Percentiles rank a stretch among this genome's conserved stretches.
Conservation (phyloP, 257 asterid species). For the Craterostigma plantagineum region DNA sequence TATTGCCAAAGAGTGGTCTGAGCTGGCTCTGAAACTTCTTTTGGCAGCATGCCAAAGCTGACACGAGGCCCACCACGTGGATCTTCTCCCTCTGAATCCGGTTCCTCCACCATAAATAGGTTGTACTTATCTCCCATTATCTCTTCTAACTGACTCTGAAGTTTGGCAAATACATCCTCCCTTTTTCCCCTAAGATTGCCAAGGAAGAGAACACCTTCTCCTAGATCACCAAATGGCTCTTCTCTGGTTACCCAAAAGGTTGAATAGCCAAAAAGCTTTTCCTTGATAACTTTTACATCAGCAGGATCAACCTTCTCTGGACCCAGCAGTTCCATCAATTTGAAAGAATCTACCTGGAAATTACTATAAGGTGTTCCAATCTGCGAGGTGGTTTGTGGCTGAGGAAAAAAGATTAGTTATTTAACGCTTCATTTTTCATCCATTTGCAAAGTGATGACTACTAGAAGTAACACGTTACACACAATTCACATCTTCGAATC, state of each 20-base stretch:
- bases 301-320: conserved; percentile 85
- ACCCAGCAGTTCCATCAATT: conserved; percentile 81
- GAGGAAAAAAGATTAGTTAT: conserved; percentile 8
- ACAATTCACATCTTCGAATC: background rate
- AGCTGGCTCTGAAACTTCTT: conserved; percentile 88
- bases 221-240: conserved; percentile 85
- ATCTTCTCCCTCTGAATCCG: conserved; percentile 74
- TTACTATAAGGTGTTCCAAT: conserved; percentile 43
- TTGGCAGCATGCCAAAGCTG: conserved; percentile 84
- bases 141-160: conserved; percentile 55
- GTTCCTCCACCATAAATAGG: conserved; percentile 92
- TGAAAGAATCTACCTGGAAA: conserved; percentile 85
- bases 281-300: conserved; percentile 67
- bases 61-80: conserved; percentile 98
- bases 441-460: background rate
- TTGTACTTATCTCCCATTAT: conserved; percentile 80
- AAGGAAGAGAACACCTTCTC: conserved; percentile 76
- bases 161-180: conserved; percentile 68
- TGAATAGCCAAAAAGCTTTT: conserved; percentile 79
- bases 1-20: conserved; percentile 91
- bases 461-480: background rate
- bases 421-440: no score
- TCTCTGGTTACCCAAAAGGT: conserved; percentile 90
- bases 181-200: conserved; percentile 85
- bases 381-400: conserved; percentile 34